A percentile compares a stretch with the other conserved stretches of the same genome.
Evolutionary conservation across 805 yeast genomes (phyloP).

Genomic region (Wickerhamomyces canadensis): DNA sequence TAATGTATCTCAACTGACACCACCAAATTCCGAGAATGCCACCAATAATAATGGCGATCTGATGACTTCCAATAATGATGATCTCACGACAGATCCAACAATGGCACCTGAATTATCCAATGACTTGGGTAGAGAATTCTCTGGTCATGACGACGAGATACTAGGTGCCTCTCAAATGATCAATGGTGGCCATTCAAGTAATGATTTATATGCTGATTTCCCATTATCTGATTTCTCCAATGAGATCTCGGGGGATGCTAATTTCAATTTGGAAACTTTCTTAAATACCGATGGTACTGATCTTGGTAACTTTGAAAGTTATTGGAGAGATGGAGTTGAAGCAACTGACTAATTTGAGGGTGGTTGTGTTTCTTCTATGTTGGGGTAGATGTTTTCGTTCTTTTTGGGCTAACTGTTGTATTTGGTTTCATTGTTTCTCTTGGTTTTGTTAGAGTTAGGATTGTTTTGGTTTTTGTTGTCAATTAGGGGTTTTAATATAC

Average conservation of each 20-base stretch:
- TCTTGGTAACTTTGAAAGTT: slow-evolving; percentile 28
- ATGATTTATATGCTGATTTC: slow-evolving; percentile 30
- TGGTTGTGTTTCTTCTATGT: no score
- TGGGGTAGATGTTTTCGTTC: no score
- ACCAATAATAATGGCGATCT: slow-evolving; percentile 5
- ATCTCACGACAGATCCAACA: slow-evolving; percentile 1
- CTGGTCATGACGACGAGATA: slow-evolving; percentile 7
- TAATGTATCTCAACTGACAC: slow-evolving; percentile 21
- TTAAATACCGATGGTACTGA: slow-evolving; percentile 35
- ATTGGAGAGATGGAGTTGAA: slow-evolving; percentile 40
- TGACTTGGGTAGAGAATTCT: slow-evolving; percentile 4
- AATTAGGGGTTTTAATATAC: no score
- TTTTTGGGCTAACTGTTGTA: no score
- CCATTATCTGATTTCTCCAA: slow-evolving; percentile 26
- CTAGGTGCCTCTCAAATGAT: slow-evolving; percentile 13
- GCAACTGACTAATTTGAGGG: slow-evolving; percentile 32
- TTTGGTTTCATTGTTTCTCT: no score
- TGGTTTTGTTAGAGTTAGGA: no score
- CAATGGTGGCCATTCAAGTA: slow-evolving; percentile 14
- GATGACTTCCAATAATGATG: not conserved
- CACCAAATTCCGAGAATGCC: slow-evolving; percentile 26
- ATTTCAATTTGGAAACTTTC: slow-evolving; percentile 40
- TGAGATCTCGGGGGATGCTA: slow-evolving; percentile 30
- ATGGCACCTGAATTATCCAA: slow-evolving; percentile 1
- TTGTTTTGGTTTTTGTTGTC: no score